Evolutionary conservation across 495 filamentous ascomycete genomes (phyloP).

Genomic region (Aspergillus sparsus): DNA sequence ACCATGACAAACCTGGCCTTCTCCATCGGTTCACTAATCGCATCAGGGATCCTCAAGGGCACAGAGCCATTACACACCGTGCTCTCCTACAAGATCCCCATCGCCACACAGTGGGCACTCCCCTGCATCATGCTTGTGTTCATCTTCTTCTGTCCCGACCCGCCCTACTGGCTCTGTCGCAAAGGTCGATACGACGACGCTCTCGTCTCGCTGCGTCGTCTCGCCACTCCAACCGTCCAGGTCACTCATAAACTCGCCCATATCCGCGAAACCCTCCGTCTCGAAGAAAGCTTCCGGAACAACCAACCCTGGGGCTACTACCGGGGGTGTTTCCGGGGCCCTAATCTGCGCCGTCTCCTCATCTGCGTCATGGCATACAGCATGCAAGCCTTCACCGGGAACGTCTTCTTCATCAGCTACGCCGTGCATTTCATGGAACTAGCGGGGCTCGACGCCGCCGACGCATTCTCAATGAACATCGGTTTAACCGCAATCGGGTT

Average conservation of each 20-base stretch:
- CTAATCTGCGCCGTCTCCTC: slow-evolving; percentile 46
- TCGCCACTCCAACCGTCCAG: slow-evolving; percentile 28
- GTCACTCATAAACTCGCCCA: slow-evolving; percentile 31
- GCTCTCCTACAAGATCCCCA: slow-evolving; percentile 41
- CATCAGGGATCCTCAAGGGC: slow-evolving; percentile 42
- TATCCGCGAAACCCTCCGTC: slow-evolving; percentile 35
- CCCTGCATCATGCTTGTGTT: slow-evolving; percentile 37
- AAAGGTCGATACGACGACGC: slow-evolving; percentile 46
- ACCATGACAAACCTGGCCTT: slow-evolving; percentile 44
- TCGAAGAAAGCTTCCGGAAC: slow-evolving; percentile 48
- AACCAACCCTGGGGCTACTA: slow-evolving; percentile 30
- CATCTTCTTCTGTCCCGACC: slow-evolving; percentile 50
- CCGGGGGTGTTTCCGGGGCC: slow-evolving; percentile 47
- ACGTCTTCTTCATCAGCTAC: slow-evolving; percentile 36
- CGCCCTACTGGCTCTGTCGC: slow-evolving; percentile 51
- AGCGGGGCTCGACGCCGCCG: slow-evolving; percentile 58
- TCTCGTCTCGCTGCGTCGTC: slow-evolving; percentile 34
- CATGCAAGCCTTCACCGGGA: slow-evolving; percentile 46
- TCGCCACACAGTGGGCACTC: slow-evolving; percentile 39
- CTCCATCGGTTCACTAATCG: slow-evolving; percentile 41
- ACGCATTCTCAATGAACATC: slow-evolving; percentile 65
- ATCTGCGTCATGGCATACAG: slow-evolving; percentile 52
- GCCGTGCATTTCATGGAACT: slow-evolving; percentile 54
- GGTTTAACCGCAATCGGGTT: slow-evolving; percentile 68
- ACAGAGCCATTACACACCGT: slow-evolving; percentile 30